phyloP scores from a whole-genome alignment of 148 eudicot genomes.

The Rhododendron griersonianum region DNA sequence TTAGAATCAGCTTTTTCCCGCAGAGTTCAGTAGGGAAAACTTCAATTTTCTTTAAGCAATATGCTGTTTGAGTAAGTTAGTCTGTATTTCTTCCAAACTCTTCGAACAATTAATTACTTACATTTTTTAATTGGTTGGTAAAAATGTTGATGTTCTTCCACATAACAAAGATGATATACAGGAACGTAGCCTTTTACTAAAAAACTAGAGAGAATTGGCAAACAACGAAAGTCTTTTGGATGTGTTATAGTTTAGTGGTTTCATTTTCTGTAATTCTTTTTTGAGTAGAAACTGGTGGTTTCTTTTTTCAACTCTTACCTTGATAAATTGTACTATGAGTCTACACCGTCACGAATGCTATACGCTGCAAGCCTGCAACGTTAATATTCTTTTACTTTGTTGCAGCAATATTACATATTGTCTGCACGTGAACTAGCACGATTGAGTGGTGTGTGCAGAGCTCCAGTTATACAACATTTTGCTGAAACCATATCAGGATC shows the following conservation, averaged over 20 bases:
- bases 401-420: constrained; percentile 53
- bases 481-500: constrained; percentile 61
- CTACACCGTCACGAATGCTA: background rate
- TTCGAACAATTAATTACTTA: background rate
- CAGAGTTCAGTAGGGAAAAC: background rate
- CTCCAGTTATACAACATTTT: constrained; percentile 60
- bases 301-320: background rate
- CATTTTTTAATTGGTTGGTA: background rate
- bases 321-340: background rate
- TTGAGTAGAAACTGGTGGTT: background rate
- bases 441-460: constrained; percentile 47
- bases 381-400: background rate
- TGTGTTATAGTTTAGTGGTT: background rate
- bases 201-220: background rate
- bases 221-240: background rate
- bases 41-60: background rate
- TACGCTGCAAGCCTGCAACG: background rate
- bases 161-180: background rate
- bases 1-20: background rate
- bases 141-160: background rate
- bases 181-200: background rate
- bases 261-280: background rate
- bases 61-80: background rate
- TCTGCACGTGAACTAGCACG: constrained; percentile 63
- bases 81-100: background rate